Conservation (phyloP, 2,329 filamentous ascomycete species). For the Fusarium burgessii region DNA sequence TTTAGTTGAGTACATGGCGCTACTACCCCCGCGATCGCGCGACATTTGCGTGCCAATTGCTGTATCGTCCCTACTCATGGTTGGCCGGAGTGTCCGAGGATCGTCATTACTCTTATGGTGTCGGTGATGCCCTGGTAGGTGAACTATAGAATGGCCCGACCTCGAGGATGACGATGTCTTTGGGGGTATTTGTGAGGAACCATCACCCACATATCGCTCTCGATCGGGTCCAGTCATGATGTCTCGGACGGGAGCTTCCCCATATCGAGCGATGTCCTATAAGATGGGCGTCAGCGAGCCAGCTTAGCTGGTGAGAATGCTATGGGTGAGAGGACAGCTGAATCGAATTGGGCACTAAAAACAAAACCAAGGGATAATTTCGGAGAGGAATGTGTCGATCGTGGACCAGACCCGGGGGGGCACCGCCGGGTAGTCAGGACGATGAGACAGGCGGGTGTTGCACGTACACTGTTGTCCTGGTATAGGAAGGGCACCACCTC, state of each 20-base stretch:
- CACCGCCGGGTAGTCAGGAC: constrained; percentile 18
- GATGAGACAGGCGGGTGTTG: constrained; percentile 43
- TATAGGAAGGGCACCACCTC: constrained; percentile 99
- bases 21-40: constrained; percentile 63
- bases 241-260: constrained; percentile 80
- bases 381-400: constrained; percentile 33
- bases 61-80: constrained; percentile 81
- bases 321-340: constrained; percentile 7
- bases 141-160: constrained; percentile 70
- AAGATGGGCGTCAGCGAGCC: constrained; percentile 40
- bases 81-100: constrained; percentile 74
- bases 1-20: constrained; percentile 59
- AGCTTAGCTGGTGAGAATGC: constrained; percentile 18
- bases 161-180: constrained; percentile 74
- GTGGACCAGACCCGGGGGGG: constrained; percentile 18
- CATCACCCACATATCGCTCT: constrained; percentile 71
- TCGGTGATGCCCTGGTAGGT: constrained; percentile 73
- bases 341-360: constrained; percentile 8
- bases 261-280: constrained; percentile 80
- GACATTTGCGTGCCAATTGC: constrained; percentile 58
- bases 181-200: constrained; percentile 60
- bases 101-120: constrained; percentile 80
- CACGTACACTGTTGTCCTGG: constrained; percentile 79
- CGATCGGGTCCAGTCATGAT: constrained; percentile 76
- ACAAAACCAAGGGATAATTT: constrained; percentile 22